phyloP scores from a whole-genome alignment of 352 stramenopile genomes.

The Phytophthora uliginosa region DNA sequence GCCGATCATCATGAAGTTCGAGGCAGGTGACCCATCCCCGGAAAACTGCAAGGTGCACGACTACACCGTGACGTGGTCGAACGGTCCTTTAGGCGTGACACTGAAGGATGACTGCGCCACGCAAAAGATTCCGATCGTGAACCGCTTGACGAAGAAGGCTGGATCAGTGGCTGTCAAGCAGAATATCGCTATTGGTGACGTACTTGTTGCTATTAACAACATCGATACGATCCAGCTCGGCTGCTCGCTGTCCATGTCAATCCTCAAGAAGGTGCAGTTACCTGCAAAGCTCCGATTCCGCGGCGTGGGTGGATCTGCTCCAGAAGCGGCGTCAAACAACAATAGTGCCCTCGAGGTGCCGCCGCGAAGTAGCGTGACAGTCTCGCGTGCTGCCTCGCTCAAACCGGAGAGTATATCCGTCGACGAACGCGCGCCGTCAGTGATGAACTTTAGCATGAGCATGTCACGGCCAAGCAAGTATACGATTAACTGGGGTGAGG shows the following conservation, averaged over 20 bases:
- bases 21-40: constrained; percentile 50
- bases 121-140: constrained; percentile 90
- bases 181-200: constrained; percentile 89
- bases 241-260: constrained; percentile 90
- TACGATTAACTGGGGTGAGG: constrained; percentile 83
- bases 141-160: constrained; percentile 88
- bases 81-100: constrained; percentile 87
- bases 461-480: constrained; percentile 79
- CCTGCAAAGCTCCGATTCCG: constrained; percentile 88
- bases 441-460: constrained; percentile 58
- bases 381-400: constrained; percentile 28
- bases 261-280: constrained; percentile 90
- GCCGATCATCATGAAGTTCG: constrained; percentile 89
- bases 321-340: constrained; percentile 29
- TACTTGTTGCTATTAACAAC: constrained; percentile 91
- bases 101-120: constrained; percentile 88
- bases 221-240: constrained; percentile 91
- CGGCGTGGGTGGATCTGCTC: constrained; percentile 72
- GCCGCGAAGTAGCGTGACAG: constrained; percentile 32
- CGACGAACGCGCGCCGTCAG: constrained; percentile 37
- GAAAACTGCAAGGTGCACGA: constrained; percentile 81
- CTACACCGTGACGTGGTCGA: constrained; percentile 90
- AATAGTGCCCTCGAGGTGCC: constrained; percentile 20
- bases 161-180: constrained; percentile 90
- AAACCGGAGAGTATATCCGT: constrained; percentile 30